Conservation (phyloP, 371 early-diverging fungal genomes). For the Gilbertella persicaria region DNA sequence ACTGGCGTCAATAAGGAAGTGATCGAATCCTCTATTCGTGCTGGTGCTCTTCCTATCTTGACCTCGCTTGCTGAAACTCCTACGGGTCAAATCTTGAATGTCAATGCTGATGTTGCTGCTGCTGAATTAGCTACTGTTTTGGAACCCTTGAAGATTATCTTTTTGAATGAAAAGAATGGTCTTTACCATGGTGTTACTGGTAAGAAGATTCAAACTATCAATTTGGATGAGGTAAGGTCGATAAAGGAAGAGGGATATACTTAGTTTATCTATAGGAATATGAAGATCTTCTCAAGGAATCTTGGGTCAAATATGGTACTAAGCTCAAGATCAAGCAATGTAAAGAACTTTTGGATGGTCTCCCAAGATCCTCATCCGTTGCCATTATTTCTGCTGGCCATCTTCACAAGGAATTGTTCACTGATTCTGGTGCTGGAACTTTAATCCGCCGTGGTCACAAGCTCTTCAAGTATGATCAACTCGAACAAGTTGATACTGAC, state of each 20-base stretch:
- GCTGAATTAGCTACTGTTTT: slow-evolving; percentile 94
- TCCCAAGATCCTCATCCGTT: slow-evolving; percentile 94
- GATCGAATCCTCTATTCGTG: slow-evolving; percentile 88
- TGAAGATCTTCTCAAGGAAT: slow-evolving; percentile 84
- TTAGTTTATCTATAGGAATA: slow-evolving; percentile 45
- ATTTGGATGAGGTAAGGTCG: slow-evolving; percentile 86
- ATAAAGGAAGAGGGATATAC: slow-evolving; percentile 1
- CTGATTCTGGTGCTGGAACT: slow-evolving; percentile 95
- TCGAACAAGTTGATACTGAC: slow-evolving; percentile 77
- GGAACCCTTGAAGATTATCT: slow-evolving; percentile 96
- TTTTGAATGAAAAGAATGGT: slow-evolving; percentile 95
- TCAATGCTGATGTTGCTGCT: slow-evolving; percentile 97
- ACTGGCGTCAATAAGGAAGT: slow-evolving; percentile 86
- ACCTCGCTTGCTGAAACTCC: slow-evolving; percentile 96
- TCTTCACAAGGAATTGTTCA: slow-evolving; percentile 95
- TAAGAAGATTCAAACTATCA: slow-evolving; percentile 92
- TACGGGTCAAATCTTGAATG: slow-evolving; percentile 94
- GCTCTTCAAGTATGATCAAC: slow-evolving; percentile 68
- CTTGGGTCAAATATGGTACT: slow-evolving; percentile 96
- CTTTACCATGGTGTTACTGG: slow-evolving; percentile 90
- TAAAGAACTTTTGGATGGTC: slow-evolving; percentile 90
- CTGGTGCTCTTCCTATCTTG: slow-evolving; percentile 93
- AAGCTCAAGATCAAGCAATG: slow-evolving; percentile 95
- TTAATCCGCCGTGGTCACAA: slow-evolving; percentile 93
- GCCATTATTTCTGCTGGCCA: slow-evolving; percentile 96